Base-by-base conservation (phyloP, 371 early-diverging fungal genomes). In the Rhizopus sp. region DNA sequence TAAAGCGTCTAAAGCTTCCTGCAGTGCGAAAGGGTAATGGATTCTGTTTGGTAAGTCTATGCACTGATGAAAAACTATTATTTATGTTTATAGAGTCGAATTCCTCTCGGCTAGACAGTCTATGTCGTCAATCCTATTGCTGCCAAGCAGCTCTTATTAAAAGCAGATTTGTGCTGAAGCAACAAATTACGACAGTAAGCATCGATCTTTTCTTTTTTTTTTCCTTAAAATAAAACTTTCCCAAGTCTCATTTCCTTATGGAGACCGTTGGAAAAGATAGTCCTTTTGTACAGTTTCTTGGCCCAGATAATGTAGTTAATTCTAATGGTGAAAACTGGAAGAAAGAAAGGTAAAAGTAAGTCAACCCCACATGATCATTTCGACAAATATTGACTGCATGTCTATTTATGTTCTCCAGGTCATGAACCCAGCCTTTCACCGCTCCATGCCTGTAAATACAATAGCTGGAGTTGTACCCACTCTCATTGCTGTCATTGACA, bases 361-460 rank as follows among this genome's bases (percentile, higher is more conserved):
- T 39, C 39, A 39, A 39, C 2, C 2, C 1, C 39, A 2, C 23
- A 23, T 23, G 23, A 23, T 23, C 23, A 23, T 23, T 23, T 2
- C 23, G 23, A 23, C 23, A 29, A 17, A 10, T 49, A 2, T 29
- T 29, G 30, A 10, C 32, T 17, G 7, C 10, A n/a, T 38, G 31
- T 49, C 7, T 49, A 1, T 23, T 23, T 23, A 23, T 23, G 1
- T 7, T 0, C 29, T 46, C 17, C 29, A 55, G 46, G 17, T 70
- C 31, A 68, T 68, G 8, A 80, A 77, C 30, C 77, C 77, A n/a
- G 73, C 71, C 2, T 78, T 78, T 46, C 70, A 69, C 58, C 66
- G 73, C 29, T 42, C 70, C 1, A 64, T 71, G 62, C 75, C 73
- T 31, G 62, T 75, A 4, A 51, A 61, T 7, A 38, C 7, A 23